Evolutionary conservation across 768 basidiomycete genomes (phyloP).

Genomic region (Amylocystis lapponica): DNA sequence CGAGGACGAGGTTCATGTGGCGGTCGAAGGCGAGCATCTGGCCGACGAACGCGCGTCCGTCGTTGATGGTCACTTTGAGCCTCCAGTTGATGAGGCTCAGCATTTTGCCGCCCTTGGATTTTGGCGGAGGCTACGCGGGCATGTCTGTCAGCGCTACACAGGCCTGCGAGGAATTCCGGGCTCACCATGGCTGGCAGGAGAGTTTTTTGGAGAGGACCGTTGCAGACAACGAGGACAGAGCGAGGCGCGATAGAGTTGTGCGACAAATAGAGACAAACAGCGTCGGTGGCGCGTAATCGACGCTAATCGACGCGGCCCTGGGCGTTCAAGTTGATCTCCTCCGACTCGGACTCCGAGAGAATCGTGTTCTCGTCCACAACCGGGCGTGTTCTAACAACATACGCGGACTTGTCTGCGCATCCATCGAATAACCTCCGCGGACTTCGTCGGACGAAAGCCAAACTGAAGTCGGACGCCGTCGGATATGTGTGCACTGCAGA

Average conservation of each 20-base stretch:
- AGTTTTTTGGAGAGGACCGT: slow-evolving; percentile 18
- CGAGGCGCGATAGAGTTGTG: slow-evolving; percentile 10
- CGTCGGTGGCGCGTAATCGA: slow-evolving; percentile 1
- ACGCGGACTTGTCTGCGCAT: no score
- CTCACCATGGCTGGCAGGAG: slow-evolving; percentile 53
- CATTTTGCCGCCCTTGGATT: slow-evolving; percentile 98
- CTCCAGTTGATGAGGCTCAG: slow-evolving; percentile 96
- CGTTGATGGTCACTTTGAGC: slow-evolving; percentile 94
- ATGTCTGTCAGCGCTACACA: neutral
- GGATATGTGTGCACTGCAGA: no score
- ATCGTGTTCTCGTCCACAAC: no score
- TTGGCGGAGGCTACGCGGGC: slow-evolving; percentile 75
- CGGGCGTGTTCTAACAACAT: no score
- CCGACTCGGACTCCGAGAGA: no score
- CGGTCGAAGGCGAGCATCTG: slow-evolving; percentile 99
- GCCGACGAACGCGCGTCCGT: slow-evolving; percentile 90
- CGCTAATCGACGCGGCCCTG: no score
- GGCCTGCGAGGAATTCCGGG: neutral
- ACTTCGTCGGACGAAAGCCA: no score
- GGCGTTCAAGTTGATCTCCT: neutral
- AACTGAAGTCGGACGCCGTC: no score
- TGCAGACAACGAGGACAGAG: slow-evolving; percentile 21
- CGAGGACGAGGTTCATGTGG: slow-evolving; percentile 98
- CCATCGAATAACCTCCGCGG: no score
- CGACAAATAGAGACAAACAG: slow-evolving; percentile 33